Evolutionary conservation across 495 filamentous ascomycete species (phyloP), one percentile per base, ranked within the genome.

Genomic region (Hypoxylon intermedium): DNA sequence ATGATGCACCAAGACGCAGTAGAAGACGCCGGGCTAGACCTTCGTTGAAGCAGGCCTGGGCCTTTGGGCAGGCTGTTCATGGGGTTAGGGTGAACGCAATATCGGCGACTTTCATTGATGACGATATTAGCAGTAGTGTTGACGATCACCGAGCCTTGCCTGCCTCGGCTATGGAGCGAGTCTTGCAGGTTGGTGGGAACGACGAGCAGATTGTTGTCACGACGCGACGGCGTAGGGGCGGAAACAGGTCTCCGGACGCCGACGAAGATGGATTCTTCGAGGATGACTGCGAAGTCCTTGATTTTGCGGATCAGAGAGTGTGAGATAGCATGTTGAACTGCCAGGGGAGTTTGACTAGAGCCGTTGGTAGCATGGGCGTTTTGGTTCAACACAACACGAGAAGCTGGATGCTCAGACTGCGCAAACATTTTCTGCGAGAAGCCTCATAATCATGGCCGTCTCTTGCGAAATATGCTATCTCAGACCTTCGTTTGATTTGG

Each of bases 201-300:
- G 74, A 77, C 34, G 87, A 89, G 71, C 87, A 92, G 72, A 86
- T 95, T 23, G 85, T 93, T 30, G 84, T 92, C 18, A 93, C 89
- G 7, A 93, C 90, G 1, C 77, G 90, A 36, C 77, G 88, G n/a
- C 77, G 75, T 75, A 89, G 82, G 75, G 87, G 80, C 67, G 76
- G 68, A 67, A 74, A 70, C 69, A 69, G 75, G 43, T 49, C 74
- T 58, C 57, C 65, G 38, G 66, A 75, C 33, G 82, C 80, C 19
- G 83, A 85, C 12, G 89, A 87, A 26, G 89, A 93, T 31, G 92
- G 91, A 2, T 94, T 97, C 72, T 97, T 97, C 65, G 92, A 97
- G 72, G 91, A 97, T 68, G 92, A 94, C 70, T 93, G 89, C 67
- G 92, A 95, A 67, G 89, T 97, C 53, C 78, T 97, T 63, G 92